phyloP scores from a whole-genome alignment of 495 filamentous ascomycete species.

The Rhizodiscina lignyota region DNA sequence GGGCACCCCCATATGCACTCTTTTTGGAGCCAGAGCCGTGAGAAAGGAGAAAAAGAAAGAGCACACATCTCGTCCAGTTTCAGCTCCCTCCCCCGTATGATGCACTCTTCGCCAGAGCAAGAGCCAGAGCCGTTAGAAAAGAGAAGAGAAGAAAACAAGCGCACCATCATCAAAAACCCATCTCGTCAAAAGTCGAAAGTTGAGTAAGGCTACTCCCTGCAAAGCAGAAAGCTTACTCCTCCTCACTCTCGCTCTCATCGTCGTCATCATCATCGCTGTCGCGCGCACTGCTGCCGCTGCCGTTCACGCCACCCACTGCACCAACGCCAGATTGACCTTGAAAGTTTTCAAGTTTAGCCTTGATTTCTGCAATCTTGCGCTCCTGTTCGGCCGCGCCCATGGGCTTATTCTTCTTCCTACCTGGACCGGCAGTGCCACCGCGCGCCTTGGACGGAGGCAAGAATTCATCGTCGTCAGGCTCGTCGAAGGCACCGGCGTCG shows the following conservation, averaged over 20 bases:
- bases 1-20: no score
- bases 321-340: not conserved
- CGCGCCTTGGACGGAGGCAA: slow-evolving; percentile 17
- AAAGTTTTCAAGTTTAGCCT: slow-evolving; percentile 31
- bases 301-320: not conserved
- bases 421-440: slow-evolving; percentile 18
- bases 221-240: no score
- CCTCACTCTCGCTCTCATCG: slow-evolving; percentile 1
- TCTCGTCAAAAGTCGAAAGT: no score
- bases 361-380: slow-evolving; percentile 63
- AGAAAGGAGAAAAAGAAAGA: no score
- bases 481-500: slow-evolving; percentile 10
- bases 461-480: slow-evolving; percentile 22
- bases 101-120: no score
- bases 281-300: not conserved
- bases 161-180: no score
- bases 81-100: no score
- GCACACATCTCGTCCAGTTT: no score
- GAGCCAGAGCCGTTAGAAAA: no score
- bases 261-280: slow-evolving; percentile 1
- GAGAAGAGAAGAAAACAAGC: no score
- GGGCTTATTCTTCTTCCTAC: slow-evolving; percentile 92
- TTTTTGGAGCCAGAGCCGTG: no score
- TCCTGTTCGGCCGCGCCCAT: slow-evolving; percentile 95
- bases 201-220: no score